Percentiles rank a stretch among this genome's conserved stretches.
Conservation (phyloP, 345 rosid species). For the Linum lewisii region DNA sequence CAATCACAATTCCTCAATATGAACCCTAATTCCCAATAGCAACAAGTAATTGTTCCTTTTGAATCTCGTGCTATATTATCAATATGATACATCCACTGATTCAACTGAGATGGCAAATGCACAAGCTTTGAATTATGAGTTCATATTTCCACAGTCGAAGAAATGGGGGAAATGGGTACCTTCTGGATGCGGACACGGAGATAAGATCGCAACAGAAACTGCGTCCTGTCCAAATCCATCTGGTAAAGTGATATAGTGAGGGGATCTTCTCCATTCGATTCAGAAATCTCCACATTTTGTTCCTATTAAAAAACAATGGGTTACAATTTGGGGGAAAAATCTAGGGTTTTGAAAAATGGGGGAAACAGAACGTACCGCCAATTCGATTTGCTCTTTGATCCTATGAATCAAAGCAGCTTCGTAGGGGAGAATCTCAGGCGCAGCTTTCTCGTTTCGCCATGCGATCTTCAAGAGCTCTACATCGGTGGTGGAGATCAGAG, state of each 20-base stretch:
- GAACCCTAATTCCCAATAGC: background rate
- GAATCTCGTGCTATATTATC: too few relatives aligned
- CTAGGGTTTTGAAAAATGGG: background rate
- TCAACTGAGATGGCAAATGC: too few relatives aligned
- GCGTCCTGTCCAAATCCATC: constrained; percentile 78
- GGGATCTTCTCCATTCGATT: constrained; percentile 40
- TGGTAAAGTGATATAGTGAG: constrained; percentile 69
- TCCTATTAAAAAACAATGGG: constrained; percentile 27
- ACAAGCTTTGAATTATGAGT: too few relatives aligned
- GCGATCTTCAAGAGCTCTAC: constrained; percentile 58
- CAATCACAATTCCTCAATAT: constrained; percentile 1
- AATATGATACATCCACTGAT: too few relatives aligned
- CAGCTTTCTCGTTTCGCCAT: constrained; percentile 93
- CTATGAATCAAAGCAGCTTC: constrained; percentile 6
- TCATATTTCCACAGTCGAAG: too few relatives aligned
- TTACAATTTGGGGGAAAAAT: background rate
- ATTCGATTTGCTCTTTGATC: constrained; percentile 1
- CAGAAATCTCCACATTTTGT: constrained; percentile 40
- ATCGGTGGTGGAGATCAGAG: constrained; percentile 50
- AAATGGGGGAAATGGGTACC: too few relatives aligned
- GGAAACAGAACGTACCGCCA: constrained; percentile 30
- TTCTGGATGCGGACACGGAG: constrained; percentile 77
- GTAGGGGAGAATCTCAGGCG: constrained; percentile 73
- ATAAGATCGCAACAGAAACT: constrained; percentile 78
- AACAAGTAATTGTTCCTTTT: background rate